Evolutionary conservation across 768 basidiomycete species (phyloP).

Genomic region (Termitomyces sp.): DNA sequence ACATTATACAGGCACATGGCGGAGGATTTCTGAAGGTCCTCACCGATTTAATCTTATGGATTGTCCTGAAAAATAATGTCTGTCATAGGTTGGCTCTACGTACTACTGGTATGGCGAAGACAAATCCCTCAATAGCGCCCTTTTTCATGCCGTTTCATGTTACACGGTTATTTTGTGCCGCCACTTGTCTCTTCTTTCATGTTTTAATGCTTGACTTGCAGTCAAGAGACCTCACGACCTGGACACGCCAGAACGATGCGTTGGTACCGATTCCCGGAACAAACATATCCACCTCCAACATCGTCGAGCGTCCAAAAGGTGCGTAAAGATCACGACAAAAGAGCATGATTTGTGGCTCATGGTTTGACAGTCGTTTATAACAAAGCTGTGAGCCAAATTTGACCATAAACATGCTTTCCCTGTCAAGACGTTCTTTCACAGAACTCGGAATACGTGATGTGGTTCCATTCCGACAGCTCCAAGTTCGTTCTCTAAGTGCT

Average conservation of each 20-base stretch:
- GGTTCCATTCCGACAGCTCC: constrained; percentile 64
- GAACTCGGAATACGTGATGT: constrained; percentile 65
- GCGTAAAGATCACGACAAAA: not conserved
- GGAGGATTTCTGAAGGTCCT: constrained; percentile 52
- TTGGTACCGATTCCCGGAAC: constrained; percentile 48
- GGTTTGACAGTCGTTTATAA: constrained; percentile 44
- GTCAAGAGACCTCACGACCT: constrained; percentile 49
- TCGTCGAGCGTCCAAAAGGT: constrained; percentile 65
- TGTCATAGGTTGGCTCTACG: constrained; percentile 40
- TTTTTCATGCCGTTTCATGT: constrained; percentile 57
- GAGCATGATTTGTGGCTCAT: not conserved
- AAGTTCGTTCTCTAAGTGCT: constrained; percentile 30
- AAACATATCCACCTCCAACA: constrained; percentile 50
- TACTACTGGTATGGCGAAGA: constrained; percentile 65
- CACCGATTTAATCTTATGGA: not conserved
- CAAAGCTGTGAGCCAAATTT: constrained; percentile 28
- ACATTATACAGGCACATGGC: constrained; percentile 59
- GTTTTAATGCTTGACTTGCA: constrained; percentile 2
- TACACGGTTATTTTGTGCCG: constrained; percentile 34
- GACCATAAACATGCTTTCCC: not conserved
- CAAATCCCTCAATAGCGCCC: constrained; percentile 48
- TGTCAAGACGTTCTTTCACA: constrained; percentile 14
- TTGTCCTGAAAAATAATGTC: not conserved
- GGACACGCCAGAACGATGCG: constrained; percentile 57
- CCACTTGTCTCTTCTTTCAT: not conserved